These are phyloP conservation scores for Pythium biforme DNA, from an alignment of 352 stramenopile species.

Conservation along the genomic window DNA sequence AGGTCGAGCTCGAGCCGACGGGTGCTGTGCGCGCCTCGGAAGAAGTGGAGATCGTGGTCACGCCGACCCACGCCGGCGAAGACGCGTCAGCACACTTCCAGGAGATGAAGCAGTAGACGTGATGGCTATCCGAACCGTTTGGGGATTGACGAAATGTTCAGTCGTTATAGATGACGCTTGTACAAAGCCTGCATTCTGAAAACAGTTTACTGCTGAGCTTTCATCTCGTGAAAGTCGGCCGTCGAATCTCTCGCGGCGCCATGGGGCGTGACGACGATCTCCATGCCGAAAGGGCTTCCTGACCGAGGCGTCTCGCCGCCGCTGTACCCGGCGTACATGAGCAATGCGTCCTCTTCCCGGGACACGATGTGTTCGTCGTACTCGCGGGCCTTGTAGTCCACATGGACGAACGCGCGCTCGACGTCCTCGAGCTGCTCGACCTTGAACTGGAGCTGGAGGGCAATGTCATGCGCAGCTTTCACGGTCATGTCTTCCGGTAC, in stretches of 20 bases:
- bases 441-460: slow-evolving; percentile 90
- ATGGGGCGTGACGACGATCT: slow-evolving; percentile 49
- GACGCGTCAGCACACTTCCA: slow-evolving; percentile 16
- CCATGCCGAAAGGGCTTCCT: not conserved
- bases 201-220: not conserved
- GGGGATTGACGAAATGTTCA: too few relatives aligned
- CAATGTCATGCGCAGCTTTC: slow-evolving; percentile 92
- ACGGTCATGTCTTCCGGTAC: slow-evolving; percentile 89
- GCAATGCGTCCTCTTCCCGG: slow-evolving; percentile 50
- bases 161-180: not conserved
- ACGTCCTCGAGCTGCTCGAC: slow-evolving; percentile 85
- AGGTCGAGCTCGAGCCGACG: slow-evolving; percentile 37
- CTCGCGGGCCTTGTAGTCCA: slow-evolving; percentile 87
- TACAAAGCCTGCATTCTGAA: not conserved
- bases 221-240: slow-evolving; percentile 24
- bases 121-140: too few relatives aligned
- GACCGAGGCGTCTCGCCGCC: slow-evolving; percentile 17
- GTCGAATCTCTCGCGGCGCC: slow-evolving; percentile 54
- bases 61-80: slow-evolving; percentile 75
- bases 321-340: slow-evolving; percentile 28
- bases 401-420: slow-evolving; percentile 91
- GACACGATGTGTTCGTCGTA: slow-evolving; percentile 82
- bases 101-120: slow-evolving; percentile 31
- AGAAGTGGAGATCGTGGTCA: slow-evolving; percentile 35
- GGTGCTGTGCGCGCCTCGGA: slow-evolving; percentile 1